A percentile compares a stretch with the other conserved stretches of the same genome.
These are phyloP conservation scores for Schizophyllum commune DNA, from an alignment of 1,284 basidiomycete species.

Conservation along the genomic window DNA sequence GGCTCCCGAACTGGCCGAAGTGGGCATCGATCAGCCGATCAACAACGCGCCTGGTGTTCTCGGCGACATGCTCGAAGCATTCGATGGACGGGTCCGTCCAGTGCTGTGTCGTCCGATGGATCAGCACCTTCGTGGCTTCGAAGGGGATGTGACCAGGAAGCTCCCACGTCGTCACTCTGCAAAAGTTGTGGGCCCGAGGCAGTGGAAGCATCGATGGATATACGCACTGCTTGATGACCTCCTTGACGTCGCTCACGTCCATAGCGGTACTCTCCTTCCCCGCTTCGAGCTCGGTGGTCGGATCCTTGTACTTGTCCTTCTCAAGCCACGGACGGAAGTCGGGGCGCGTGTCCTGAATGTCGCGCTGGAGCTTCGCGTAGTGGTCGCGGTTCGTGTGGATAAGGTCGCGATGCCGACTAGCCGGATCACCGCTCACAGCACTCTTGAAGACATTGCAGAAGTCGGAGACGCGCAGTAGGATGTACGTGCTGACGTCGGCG, in stretches of 20 bases:
- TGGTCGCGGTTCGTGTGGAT: conserved; percentile 15
- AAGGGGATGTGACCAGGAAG: conserved; percentile 43
- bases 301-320: conserved; percentile 1
- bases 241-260: conserved; percentile 24
- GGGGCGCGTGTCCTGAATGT: conserved; percentile 16
- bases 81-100: conserved; percentile 32
- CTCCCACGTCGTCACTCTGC: conserved; percentile 43
- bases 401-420: conserved; percentile 30
- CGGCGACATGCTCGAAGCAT: conserved; percentile 30
- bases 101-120: conserved; percentile 27
- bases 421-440: conserved; percentile 22
- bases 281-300: conserved; percentile 1
- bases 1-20: conserved; percentile 12
- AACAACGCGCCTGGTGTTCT: conserved; percentile 6
- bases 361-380: conserved; percentile 18
- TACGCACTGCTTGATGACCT: conserved; percentile 21
- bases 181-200: background rate
- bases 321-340: conserved; percentile 16
- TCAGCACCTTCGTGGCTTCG: conserved; percentile 36
- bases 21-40: conserved; percentile 5
- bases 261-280: conserved; percentile 8
- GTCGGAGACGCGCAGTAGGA: conserved; percentile 34
- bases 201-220: background rate
- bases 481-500: conserved; percentile 35
- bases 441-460: conserved; percentile 35